phyloP scores from a whole-genome alignment of 192 early-diverging fungal genomes.

The Physocladia obscura region DNA sequence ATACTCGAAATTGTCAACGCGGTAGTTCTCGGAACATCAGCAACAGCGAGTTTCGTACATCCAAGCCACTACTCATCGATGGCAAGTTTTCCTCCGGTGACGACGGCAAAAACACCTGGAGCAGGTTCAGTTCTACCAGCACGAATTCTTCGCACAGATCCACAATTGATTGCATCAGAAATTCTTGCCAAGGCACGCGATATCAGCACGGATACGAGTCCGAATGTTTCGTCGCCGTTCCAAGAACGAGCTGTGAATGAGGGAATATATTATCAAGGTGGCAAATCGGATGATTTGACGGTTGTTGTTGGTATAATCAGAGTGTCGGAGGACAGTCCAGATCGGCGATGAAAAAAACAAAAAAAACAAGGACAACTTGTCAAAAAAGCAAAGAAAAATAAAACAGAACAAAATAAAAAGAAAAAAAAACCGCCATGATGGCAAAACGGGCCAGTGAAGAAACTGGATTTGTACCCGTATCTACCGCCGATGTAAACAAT shows the following conservation, averaged over 20 bases:
- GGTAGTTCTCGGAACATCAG: neutral
- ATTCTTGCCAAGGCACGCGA: slow-evolving; percentile 74
- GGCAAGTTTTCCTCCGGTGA: neutral
- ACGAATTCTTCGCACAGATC: slow-evolving; percentile 48
- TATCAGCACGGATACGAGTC: slow-evolving; percentile 73
- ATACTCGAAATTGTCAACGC: slow-evolving; percentile 80
- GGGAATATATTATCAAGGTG: slow-evolving; percentile 90
- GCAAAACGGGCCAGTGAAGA: too few species aligned
- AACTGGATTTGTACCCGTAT: too few species aligned
- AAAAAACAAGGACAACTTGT: neutral
- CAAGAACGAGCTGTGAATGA: slow-evolving; percentile 91
- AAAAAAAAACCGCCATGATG: too few species aligned
- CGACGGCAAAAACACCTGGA: neutral
- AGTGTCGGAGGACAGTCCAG: slow-evolving; percentile 34
- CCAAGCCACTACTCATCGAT: neutral
- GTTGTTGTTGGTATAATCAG: slow-evolving; percentile 83
- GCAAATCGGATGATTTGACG: slow-evolving; percentile 94
- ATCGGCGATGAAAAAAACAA: slow-evolving; percentile 25
- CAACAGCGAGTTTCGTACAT: neutral
- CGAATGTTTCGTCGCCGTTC: slow-evolving; percentile 80
- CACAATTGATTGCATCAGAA: slow-evolving; percentile 75
- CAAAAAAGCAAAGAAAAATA: too few species aligned
- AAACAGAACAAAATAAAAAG: too few species aligned
- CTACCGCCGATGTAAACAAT: too few species aligned
- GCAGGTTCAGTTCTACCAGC: neutral